Conservation (phyloP, 768 basidiomycete genomes). For the Lentinula sp. region DNA sequence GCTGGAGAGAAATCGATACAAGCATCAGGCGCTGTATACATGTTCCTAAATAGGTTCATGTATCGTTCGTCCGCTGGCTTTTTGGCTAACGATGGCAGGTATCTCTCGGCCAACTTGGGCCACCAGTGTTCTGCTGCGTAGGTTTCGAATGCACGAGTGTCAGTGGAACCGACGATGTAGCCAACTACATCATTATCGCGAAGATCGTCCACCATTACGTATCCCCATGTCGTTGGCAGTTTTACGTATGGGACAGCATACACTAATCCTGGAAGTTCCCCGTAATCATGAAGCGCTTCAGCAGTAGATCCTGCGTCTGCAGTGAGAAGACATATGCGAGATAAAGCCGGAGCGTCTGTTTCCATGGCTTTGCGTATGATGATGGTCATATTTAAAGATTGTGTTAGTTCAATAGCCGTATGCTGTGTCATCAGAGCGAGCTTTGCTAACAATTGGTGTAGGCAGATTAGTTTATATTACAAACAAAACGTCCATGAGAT, state of each 20-base stretch:
- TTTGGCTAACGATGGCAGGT: conserved; percentile 29
- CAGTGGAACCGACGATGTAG: conserved; percentile 61
- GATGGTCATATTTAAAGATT: conserved; percentile 26
- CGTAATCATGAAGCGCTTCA: conserved; percentile 50
- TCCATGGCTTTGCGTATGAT: conserved; percentile 51
- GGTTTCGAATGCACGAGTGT: conserved; percentile 60
- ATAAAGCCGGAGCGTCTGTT: conserved; percentile 51
- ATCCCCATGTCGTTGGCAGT: conserved; percentile 63
- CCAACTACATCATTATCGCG: conserved; percentile 50
- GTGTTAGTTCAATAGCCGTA: background rate
- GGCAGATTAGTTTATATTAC: background rate
- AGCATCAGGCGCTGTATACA: conserved; percentile 41
- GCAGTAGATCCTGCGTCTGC: conserved; percentile 67
- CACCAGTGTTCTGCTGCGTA: conserved; percentile 57
- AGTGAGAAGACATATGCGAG: conserved; percentile 70
- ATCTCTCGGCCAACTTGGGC: conserved; percentile 53
- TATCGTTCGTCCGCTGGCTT: conserved; percentile 40
- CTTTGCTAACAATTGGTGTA: background rate
- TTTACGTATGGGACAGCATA: conserved; percentile 75
- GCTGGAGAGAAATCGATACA: conserved; percentile 62
- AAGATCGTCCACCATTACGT: conserved; percentile 55
- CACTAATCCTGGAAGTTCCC: conserved; percentile 63
- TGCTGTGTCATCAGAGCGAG: no score
- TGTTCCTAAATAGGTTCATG: conserved; percentile 32
- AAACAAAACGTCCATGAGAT: background rate